phyloP scores from a whole-genome alignment of 2,329 filamentous ascomycete species.

The Chrysoporthe deuterocubensis region DNA sequence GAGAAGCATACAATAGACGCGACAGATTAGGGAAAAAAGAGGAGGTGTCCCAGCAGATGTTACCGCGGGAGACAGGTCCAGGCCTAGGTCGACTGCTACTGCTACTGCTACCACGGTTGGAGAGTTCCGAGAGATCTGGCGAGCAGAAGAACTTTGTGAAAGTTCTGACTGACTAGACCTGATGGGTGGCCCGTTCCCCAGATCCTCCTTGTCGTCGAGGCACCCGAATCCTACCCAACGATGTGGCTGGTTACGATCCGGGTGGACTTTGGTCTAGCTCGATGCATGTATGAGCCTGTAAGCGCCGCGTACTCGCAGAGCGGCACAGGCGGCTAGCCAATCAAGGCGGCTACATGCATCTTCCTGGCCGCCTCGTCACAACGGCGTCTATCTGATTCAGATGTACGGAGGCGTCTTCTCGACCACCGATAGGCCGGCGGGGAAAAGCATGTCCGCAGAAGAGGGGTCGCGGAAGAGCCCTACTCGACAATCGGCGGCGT shows the following conservation, averaged over 20 bases:
- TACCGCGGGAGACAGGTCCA: not conserved
- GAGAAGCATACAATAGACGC: conserved; percentile 20
- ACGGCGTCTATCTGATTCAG: conserved; percentile 20
- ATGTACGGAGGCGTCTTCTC: not conserved
- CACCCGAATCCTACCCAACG: conserved; percentile 9
- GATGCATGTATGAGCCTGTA: conserved; percentile 21
- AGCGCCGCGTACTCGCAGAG: conserved; percentile 24
- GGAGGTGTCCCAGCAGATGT: not conserved
- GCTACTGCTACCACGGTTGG: not conserved
- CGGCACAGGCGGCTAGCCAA: conserved; percentile 23
- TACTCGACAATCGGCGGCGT: no score
- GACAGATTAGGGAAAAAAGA: conserved; percentile 4
- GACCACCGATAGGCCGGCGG: not conserved
- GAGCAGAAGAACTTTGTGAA: not conserved
- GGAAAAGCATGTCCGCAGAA: not conserved
- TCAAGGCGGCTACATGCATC: conserved; percentile 25
- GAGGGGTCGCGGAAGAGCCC: not conserved
- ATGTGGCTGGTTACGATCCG: not conserved
- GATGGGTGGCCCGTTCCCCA: not conserved
- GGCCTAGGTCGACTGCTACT: not conserved
- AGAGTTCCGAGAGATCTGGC: not conserved
- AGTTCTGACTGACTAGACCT: not conserved
- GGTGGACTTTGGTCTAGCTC: conserved; percentile 10
- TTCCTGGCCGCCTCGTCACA: conserved; percentile 24
- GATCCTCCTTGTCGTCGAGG: conserved; percentile 6